phyloP scores from a whole-genome alignment of 768 basidiomycete genomes.

The Tubosaeta sp. region DNA sequence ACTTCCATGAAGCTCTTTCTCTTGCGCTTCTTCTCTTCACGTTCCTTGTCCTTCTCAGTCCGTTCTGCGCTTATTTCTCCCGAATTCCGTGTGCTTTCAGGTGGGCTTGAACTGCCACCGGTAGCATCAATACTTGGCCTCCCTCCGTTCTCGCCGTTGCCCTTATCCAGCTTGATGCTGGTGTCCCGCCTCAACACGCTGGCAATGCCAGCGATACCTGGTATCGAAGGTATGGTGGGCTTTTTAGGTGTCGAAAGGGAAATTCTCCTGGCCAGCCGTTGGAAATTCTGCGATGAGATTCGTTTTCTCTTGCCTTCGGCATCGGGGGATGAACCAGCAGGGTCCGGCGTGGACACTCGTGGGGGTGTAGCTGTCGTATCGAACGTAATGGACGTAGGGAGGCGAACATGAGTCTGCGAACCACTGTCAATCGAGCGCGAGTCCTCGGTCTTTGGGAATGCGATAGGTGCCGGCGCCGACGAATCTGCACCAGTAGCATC shows the following conservation, averaged over 20 bases:
- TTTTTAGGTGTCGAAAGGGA: constrained; percentile 59
- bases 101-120: constrained; percentile 31
- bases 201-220: constrained; percentile 26
- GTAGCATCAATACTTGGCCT: constrained; percentile 17
- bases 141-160: constrained; percentile 16
- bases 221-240: constrained; percentile 44
- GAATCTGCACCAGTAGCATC: constrained; percentile 28
- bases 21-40: constrained; percentile 59
- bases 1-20: constrained; percentile 53
- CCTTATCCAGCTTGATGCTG: constrained; percentile 42
- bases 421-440: constrained; percentile 27
- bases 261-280: constrained; percentile 70
- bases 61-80: constrained; percentile 50
- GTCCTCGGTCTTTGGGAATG: constrained; percentile 41
- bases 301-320: constrained; percentile 75
- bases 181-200: constrained; percentile 29
- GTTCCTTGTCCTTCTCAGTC: constrained; percentile 48
- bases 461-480: constrained; percentile 30
- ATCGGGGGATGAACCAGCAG: constrained; percentile 52
- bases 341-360: constrained; percentile 70
- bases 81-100: constrained; percentile 37
- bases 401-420: constrained; percentile 24
- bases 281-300: constrained; percentile 83
- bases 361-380: constrained; percentile 53
- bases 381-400: constrained; percentile 53